Conservation (phyloP, 192 early-diverging fungal species). For the Podila verticillata region DNA sequence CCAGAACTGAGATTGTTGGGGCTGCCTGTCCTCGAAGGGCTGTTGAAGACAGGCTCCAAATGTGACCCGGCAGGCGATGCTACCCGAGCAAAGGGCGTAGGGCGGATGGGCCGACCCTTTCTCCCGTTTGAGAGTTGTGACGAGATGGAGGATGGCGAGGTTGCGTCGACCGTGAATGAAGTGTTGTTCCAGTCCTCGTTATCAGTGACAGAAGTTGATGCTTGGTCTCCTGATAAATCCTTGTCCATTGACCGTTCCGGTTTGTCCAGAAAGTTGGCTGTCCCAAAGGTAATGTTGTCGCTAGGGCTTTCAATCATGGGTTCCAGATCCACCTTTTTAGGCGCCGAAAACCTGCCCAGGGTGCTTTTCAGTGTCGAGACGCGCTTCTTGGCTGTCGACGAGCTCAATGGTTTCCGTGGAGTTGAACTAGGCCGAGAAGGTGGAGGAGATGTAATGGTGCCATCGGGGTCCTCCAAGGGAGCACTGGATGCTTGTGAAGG, state of each 20-base stretch:
- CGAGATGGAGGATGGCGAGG: constrained; percentile 14
- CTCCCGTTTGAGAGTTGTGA: constrained; percentile 2
- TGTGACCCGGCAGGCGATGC: constrained; percentile 23
- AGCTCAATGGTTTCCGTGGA: constrained; percentile 2
- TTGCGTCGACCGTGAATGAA: constrained; percentile 12
- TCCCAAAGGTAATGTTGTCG: neutral
- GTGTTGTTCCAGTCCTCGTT: neutral
- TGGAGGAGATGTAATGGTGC: neutral
- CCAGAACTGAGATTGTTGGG: constrained; percentile 35
- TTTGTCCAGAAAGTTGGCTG: neutral
- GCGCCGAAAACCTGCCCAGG: constrained; percentile 36
- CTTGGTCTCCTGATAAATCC: constrained; percentile 7
- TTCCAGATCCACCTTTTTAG: constrained; percentile 36
- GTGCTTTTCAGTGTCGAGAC: constrained; percentile 43
- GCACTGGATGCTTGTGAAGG: constrained; percentile 19
- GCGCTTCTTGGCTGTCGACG: constrained; percentile 12
- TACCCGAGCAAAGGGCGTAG: constrained; percentile 23
- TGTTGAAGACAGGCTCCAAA: constrained; percentile 16
- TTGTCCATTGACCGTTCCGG: neutral
- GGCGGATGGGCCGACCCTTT: constrained; percentile 3
- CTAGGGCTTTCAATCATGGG: constrained; percentile 4
- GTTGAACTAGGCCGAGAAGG: neutral
- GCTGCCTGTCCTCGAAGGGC: constrained; percentile 34
- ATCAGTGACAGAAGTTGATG: neutral
- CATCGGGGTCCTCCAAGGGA: constrained; percentile 1